phyloP scores from a whole-genome alignment of 208 protist genomes.

The Naegleria gruberi region DNA sequence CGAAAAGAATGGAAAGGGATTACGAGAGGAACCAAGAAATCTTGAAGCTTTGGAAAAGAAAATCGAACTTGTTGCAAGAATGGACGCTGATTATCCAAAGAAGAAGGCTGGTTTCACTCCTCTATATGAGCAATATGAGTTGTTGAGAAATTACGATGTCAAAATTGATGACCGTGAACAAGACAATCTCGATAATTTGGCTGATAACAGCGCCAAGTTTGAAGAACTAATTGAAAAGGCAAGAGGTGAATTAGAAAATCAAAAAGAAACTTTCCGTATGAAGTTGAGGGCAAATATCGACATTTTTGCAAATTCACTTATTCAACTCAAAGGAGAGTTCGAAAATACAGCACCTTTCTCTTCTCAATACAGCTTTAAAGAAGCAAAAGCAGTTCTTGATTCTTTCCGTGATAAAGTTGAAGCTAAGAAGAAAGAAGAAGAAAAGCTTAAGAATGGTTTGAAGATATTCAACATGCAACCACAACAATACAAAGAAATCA shows the following conservation, averaged over 20 bases:
- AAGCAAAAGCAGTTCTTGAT: constrained; percentile 69
- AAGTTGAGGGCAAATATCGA: constrained; percentile 79
- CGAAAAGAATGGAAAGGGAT: constrained; percentile 50
- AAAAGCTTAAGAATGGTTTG: constrained; percentile 75
- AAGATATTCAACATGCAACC: constrained; percentile 87
- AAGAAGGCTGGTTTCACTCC: constrained; percentile 80
- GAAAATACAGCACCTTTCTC: constrained; percentile 64
- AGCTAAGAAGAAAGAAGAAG: constrained; percentile 56
- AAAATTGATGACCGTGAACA: constrained; percentile 76
- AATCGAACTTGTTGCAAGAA: constrained; percentile 63
- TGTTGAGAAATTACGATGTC: constrained; percentile 85
- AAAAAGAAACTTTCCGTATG: constrained; percentile 86
- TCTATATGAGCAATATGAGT: constrained; percentile 50
- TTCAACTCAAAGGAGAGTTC: constrained; percentile 66
- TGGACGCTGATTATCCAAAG: constrained; percentile 61
- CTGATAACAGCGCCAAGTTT: constrained; percentile 73
- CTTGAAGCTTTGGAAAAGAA: constrained; percentile 83
- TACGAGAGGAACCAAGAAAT: constrained; percentile 72
- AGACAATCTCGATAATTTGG: constrained; percentile 67
- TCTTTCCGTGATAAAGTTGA: constrained; percentile 60
- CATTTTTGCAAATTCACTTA: constrained; percentile 64
- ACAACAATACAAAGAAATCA: constrained; percentile 76
- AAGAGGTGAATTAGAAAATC: constrained; percentile 72
- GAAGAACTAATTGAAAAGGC: constrained; percentile 60
- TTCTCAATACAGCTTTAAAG: constrained; percentile 51